Conservation (phyloP, 2,329 filamentous ascomycete genomes). For the Kalmusia sp. region DNA sequence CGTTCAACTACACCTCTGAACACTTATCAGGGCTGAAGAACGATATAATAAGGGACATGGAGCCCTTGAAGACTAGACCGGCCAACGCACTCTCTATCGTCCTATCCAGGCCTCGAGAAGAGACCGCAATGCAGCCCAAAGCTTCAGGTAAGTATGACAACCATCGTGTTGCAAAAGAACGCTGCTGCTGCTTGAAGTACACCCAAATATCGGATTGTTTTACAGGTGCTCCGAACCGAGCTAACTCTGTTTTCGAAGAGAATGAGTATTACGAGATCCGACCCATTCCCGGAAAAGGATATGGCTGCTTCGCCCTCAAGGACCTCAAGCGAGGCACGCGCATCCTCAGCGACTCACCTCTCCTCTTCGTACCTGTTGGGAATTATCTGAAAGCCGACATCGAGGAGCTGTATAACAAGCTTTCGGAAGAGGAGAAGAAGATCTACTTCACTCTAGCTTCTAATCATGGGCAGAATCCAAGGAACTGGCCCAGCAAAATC, state of each 20-base stretch:
- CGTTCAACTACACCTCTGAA: no score
- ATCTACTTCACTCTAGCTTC: constrained; percentile 40
- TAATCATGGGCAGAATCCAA: constrained; percentile 33
- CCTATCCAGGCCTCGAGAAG: not conserved
- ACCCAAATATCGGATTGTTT: no score
- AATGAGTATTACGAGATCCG: constrained; percentile 41
- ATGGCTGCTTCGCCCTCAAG: constrained; percentile 49
- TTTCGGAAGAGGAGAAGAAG: constrained; percentile 25
- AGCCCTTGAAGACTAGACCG: not conserved
- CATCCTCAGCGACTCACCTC: constrained; percentile 49
- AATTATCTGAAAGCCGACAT: constrained; percentile 45
- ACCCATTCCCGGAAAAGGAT: constrained; percentile 47
- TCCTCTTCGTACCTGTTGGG: constrained; percentile 42
- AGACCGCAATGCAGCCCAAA: not conserved
- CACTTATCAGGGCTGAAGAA: no score
- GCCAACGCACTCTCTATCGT: not conserved
- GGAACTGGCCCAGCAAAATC: constrained; percentile 35
- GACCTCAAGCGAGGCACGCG: constrained; percentile 47
- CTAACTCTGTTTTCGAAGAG: constrained; percentile 9
- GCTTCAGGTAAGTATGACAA: not conserved
- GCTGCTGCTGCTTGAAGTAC: no score
- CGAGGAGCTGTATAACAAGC: constrained; percentile 26
- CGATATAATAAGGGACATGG: not conserved
- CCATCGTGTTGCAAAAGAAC: not conserved
- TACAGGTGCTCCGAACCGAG: not conserved